A percentile compares a stretch with the other conserved stretches of the same genome.
These are phyloP conservation scores for Suillus hirtellus DNA, from an alignment of 768 basidiomycete genomes.

Conservation along the genomic window DNA sequence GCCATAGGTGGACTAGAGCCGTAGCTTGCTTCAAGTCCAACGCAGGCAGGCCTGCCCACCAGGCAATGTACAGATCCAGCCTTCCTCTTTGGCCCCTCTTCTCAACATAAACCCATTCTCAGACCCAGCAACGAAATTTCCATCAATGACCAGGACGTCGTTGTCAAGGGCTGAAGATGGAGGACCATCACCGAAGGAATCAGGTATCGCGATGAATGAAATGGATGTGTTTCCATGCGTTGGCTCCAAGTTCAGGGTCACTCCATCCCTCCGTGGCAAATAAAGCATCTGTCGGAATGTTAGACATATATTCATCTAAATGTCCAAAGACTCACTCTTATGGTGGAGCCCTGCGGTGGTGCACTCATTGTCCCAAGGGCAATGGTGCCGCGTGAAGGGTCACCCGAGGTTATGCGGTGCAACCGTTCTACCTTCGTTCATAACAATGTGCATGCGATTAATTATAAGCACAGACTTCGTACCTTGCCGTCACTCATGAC, in stretches of 20 bases:
- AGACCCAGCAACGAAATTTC: conserved; percentile 47
- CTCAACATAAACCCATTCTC: conserved; percentile 54
- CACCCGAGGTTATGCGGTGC: conserved; percentile 66
- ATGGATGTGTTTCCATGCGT: conserved; percentile 14
- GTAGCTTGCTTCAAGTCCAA: conserved; percentile 22
- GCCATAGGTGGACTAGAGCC: background rate
- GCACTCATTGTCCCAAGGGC: conserved; percentile 56
- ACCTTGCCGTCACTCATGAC: conserved; percentile 24
- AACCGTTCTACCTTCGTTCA: conserved; percentile 33
- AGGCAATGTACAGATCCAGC: conserved; percentile 45
- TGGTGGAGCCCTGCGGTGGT: conserved; percentile 47
- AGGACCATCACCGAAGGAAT: conserved; percentile 9
- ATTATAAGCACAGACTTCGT: conserved; percentile 10
- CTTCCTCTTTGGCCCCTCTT: conserved; percentile 15
- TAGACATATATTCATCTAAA: background rate
- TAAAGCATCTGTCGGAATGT: conserved; percentile 42
- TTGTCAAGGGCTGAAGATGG: conserved; percentile 22
- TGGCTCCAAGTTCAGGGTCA: conserved; percentile 10
- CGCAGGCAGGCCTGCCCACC: conserved; percentile 30
- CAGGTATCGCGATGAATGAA: conserved; percentile 27
- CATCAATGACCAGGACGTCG: conserved; percentile 5
- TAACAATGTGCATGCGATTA: background rate
- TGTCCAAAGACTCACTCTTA: conserved; percentile 45
- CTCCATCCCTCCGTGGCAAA: conserved; percentile 27
- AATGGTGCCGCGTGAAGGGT: conserved; percentile 67